A percentile compares a stretch with the other conserved stretches of the same genome.
phyloP scores from a whole-genome alignment of 2,329 filamentous ascomycete genomes.

The Aureobasidium pullulans region DNA sequence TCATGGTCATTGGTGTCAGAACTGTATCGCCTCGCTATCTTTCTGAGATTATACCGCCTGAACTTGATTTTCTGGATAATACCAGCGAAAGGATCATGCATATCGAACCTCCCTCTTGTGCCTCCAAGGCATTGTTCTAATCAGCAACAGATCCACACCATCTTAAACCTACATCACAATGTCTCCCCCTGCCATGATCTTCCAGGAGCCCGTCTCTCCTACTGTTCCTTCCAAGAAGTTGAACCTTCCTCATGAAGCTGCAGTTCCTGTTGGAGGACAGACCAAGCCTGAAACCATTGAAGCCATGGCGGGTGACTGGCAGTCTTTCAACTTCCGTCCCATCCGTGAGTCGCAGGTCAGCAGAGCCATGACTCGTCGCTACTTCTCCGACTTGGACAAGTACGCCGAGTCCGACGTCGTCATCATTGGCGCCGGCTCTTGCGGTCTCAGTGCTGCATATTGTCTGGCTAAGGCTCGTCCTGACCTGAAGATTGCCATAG shows the following conservation, averaged over 20 bases:
- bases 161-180: slow-evolving; percentile 41
- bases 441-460: slow-evolving; percentile 78
- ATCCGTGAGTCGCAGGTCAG: slow-evolving; percentile 91
- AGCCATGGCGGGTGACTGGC: slow-evolving; percentile 70
- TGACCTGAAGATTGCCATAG: slow-evolving; percentile 83
- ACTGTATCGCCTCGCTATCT: slow-evolving; percentile 25
- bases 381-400: slow-evolving; percentile 81
- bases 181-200: slow-evolving; percentile 66
- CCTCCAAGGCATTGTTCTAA: slow-evolving; percentile 28
- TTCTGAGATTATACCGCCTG: slow-evolving; percentile 86
- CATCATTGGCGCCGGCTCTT: slow-evolving; percentile 85
- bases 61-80: slow-evolving; percentile 96
- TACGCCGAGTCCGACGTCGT: slow-evolving; percentile 92
- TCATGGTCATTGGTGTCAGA: slow-evolving; percentile 13
- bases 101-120: slow-evolving; percentile 41
- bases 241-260: slow-evolving; percentile 30
- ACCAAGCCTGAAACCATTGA: slow-evolving; percentile 50
- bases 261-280: slow-evolving; percentile 30
- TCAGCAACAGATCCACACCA: slow-evolving; percentile 33
- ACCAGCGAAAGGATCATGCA: slow-evolving; percentile 99
- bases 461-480: slow-evolving; percentile 75
- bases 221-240: slow-evolving; percentile 39
- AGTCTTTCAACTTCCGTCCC: slow-evolving; percentile 70
- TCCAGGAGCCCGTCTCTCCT: slow-evolving; percentile 38
- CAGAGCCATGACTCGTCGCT: slow-evolving; percentile 86